Evolutionary conservation across 352 stramenopile genomes (phyloP), one percentile per base, ranked within the genome.

Genomic region (Phytophthora fragariae): DNA sequence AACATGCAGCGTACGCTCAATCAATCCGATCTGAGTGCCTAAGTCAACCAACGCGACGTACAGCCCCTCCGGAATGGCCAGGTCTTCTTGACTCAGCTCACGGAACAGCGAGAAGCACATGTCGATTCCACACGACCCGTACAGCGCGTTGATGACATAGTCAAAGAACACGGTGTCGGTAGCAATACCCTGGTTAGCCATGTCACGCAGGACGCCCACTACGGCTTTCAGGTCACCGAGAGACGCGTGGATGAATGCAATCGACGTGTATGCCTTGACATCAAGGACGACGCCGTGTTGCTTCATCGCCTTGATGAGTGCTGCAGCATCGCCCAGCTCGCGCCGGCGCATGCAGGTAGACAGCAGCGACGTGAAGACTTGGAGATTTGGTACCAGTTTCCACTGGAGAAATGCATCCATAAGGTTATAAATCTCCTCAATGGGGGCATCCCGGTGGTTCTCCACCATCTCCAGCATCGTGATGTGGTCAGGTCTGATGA

Each of bases 381-480:
- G 83, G 41, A 90, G 75, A 50, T 91, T 91, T 10, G 86, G 85
- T 5, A 56, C 57, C 39, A 95, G 21, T 1, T 82, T 69, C 60
- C 81, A 79, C 39, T 92, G 81, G 7, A 95, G 73, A 57, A 95
- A 92, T 15, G 82, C 57, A 50, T 93, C 82, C 84, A 95, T 90
- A 44, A 93, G 75, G 31, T 81, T 52, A 60, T 92, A 92, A 50
- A 95, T 61, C 11, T 95, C 84, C 11, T 80, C 70, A 37, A 92
- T 83, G 12, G 88, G 72, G 17, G 82, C 82, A 2, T 89, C 72
- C 21, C 80, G 76, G 56, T 95, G 82, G 46, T 84, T 92, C 59
- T 93, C 83, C 19, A 93, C 88, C 75, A 93, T 86, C 62, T 91
- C 80, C 27, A 92, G 66, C 86, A 95, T 95, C 60, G 88, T 95